These are phyloP conservation scores for Hyphodiscus hymeniophilus DNA, from an alignment of 495 filamentous ascomycete genomes.

Conservation along the genomic window DNA sequence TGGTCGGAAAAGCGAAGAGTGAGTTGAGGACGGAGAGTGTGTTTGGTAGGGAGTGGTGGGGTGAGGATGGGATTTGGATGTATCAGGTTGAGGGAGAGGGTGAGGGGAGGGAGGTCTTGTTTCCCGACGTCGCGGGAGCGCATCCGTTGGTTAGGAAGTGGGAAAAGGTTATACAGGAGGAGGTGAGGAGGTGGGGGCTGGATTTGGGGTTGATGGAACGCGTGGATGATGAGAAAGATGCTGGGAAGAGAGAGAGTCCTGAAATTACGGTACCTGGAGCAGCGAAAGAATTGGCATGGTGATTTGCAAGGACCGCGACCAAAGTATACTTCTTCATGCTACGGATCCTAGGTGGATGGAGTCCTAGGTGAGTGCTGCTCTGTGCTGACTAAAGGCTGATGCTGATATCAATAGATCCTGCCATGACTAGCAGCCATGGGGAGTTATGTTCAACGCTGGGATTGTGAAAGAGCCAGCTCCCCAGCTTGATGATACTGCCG, in stretches of 20 bases:
- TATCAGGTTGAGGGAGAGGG: constrained; percentile 40
- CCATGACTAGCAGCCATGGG: too few relatives aligned
- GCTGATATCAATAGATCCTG: too few relatives aligned
- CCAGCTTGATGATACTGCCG: too few relatives aligned
- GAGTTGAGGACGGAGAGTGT: constrained; percentile 56
- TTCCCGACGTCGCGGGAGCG: constrained; percentile 44
- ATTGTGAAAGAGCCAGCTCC: too few relatives aligned
- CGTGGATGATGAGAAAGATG: neutral
- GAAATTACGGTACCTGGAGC: neutral
- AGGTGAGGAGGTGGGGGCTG: constrained; percentile 35
- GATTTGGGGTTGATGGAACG: constrained; percentile 25
- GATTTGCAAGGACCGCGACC: neutral
- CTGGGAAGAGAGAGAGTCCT: neutral
- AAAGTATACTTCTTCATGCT: too few relatives aligned
- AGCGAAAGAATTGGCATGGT: constrained; percentile 18
- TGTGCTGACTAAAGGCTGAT: too few relatives aligned
- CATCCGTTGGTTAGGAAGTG: constrained; percentile 55
- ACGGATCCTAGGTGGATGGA: too few relatives aligned
- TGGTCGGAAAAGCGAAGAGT: constrained; percentile 44
- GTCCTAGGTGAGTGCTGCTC: too few relatives aligned
- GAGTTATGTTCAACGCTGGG: too few relatives aligned
- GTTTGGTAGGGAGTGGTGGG: constrained; percentile 55
- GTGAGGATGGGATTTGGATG: constrained; percentile 52
- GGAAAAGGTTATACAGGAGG: constrained; percentile 33
- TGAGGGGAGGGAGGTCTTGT: constrained; percentile 31